phyloP scores from a whole-genome alignment of 2,329 filamentous ascomycete genomes.

The Apiospora rasikravindrae region DNA sequence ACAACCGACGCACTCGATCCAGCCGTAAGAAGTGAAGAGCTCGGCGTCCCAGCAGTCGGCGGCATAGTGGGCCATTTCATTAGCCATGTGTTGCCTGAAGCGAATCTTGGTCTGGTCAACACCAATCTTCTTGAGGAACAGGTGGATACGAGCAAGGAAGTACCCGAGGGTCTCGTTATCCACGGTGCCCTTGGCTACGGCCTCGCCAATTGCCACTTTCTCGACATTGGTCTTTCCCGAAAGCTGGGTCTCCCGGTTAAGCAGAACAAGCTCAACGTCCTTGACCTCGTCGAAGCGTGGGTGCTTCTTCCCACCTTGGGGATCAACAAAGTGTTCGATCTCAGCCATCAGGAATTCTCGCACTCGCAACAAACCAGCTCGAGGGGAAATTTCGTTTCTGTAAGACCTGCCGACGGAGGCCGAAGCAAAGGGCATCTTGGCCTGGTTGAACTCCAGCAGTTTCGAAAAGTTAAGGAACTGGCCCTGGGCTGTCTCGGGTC shows the following conservation, averaged over 20 bases:
- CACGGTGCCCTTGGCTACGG: constrained; percentile 80
- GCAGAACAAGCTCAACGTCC: constrained; percentile 80
- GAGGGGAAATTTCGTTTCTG: constrained; percentile 96
- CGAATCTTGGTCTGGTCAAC: constrained; percentile 87
- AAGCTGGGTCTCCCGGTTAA: constrained; percentile 85
- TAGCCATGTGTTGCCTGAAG: constrained; percentile 94
- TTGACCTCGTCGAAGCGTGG: constrained; percentile 84
- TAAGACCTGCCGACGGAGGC: constrained; percentile 98
- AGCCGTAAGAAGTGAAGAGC: constrained; percentile 87
- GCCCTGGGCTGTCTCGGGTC: constrained; percentile 95
- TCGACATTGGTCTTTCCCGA: constrained; percentile 80
- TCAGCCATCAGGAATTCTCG: constrained; percentile 99
- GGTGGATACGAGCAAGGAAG: constrained; percentile 91
- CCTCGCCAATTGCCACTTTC: constrained; percentile 81
- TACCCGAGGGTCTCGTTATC: constrained; percentile 99
- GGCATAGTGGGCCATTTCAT: constrained; percentile 85
- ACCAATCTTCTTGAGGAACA: constrained; percentile 88
- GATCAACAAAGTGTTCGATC: constrained; percentile 98
- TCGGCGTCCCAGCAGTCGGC: constrained; percentile 98
- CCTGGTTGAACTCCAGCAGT: constrained; percentile 94
- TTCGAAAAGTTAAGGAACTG: constrained; percentile 89
- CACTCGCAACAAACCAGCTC: constrained; percentile 88
- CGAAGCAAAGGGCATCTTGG: constrained; percentile 94
- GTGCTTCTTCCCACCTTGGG: constrained; percentile 93
- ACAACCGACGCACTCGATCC: constrained; percentile 98